Evolutionary conservation across 164 flowering plant species (phyloP).

Genomic region (Vitis rotundifolia): DNA sequence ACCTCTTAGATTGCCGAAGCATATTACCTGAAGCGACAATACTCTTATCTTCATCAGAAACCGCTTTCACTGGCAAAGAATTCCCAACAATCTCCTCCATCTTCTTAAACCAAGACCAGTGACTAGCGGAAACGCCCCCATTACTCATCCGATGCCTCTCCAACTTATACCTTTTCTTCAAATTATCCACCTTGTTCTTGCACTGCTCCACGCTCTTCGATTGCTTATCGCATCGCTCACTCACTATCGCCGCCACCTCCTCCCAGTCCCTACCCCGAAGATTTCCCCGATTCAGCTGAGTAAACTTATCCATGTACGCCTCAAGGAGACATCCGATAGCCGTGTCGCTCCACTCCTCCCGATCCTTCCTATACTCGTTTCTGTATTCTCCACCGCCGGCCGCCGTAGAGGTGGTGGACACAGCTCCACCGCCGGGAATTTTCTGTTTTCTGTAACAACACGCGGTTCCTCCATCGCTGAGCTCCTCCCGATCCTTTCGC

Average conservation of each 20-base stretch:
- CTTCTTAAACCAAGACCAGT: constrained; percentile 94
- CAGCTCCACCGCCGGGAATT: constrained; percentile 13
- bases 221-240: constrained; percentile 63
- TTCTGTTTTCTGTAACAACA: constrained; percentile 34
- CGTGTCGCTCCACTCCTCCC: constrained; percentile 78
- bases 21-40: constrained; percentile 27
- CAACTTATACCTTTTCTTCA: constrained; percentile 92
- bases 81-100: constrained; percentile 80
- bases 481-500: constrained; percentile 59
- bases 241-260: constrained; percentile 66
- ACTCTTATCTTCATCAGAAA: constrained; percentile 59
- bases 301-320: constrained; percentile 58
- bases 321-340: constrained; percentile 68
- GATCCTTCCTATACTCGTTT: constrained; percentile 51
- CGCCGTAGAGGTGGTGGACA: constrained; percentile 13
- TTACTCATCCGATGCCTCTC: constrained; percentile 76
- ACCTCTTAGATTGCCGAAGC: constrained; percentile 66
- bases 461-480: constrained; percentile 48
- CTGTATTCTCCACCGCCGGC: constrained; percentile 29
- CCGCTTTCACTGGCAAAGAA: constrained; percentile 42
- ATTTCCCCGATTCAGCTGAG: constrained; percentile 66
- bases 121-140: constrained; percentile 56
- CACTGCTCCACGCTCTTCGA: constrained; percentile 91
- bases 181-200: constrained; percentile 91
- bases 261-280: constrained; percentile 79